phyloP scores from a whole-genome alignment of 768 basidiomycete genomes.

The Boletus pseudopeckii region DNA sequence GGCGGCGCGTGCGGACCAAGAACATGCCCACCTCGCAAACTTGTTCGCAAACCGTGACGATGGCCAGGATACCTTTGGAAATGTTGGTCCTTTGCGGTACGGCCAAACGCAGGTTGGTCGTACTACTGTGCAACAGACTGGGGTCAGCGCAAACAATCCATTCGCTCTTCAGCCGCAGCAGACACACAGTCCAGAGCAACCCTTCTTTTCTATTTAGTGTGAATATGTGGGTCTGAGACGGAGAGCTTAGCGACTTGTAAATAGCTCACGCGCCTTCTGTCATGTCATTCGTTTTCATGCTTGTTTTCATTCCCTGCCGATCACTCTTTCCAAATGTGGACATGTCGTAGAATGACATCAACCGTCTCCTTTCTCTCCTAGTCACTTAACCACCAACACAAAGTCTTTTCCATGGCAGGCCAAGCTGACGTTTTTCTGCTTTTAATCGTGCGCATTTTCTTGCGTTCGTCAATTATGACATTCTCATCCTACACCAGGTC shows the following conservation, averaged over 20 bases:
- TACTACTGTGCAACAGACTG: slow-evolving; percentile 45
- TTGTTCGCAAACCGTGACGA: slow-evolving; percentile 88
- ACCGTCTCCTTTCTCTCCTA: background rate
- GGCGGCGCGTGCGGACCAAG: slow-evolving; percentile 57
- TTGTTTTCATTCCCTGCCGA: slow-evolving; percentile 4
- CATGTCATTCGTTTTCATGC: slow-evolving; percentile 14
- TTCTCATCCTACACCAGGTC: slow-evolving; percentile 41
- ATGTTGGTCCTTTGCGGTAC: slow-evolving; percentile 74
- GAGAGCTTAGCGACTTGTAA: slow-evolving; percentile 7
- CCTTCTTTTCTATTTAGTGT: slow-evolving; percentile 71
- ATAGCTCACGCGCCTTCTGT: background rate
- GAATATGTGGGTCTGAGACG: slow-evolving; percentile 1
- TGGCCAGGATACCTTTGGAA: slow-evolving; percentile 95
- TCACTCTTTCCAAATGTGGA: slow-evolving; percentile 17
- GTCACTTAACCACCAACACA: background rate
- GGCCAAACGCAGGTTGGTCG: slow-evolving; percentile 57
- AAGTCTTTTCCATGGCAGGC: slow-evolving; percentile 15
- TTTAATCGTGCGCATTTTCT: slow-evolving; percentile 4
- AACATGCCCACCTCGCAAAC: slow-evolving; percentile 69
- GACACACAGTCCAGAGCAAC: slow-evolving; percentile 58
- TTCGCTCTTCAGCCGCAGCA: slow-evolving; percentile 58
- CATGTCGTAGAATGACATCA: slow-evolving; percentile 23
- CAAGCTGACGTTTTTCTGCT: slow-evolving; percentile 6
- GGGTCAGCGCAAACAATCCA: slow-evolving; percentile 54
- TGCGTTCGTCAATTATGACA: accelerated